Conservation (phyloP, 371 early-diverging fungal species). For the Mortierella sp. region DNA sequence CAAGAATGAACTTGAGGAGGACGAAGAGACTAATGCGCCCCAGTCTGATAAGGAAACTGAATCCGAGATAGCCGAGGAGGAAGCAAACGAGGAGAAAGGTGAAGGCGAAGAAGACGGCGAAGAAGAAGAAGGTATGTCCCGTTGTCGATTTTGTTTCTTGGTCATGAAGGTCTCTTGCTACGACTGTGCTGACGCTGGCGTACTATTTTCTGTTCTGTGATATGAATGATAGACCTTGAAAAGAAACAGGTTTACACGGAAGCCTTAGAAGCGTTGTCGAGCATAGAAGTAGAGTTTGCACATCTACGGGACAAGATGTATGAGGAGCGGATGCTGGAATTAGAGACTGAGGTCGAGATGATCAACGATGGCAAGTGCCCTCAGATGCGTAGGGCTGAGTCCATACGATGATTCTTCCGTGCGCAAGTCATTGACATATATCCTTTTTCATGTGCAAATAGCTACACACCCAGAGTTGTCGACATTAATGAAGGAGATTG, state of each 20-base stretch:
- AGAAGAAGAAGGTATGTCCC: slow-evolving; percentile 32
- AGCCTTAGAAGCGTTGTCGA: slow-evolving; percentile 63
- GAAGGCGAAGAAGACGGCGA: slow-evolving; percentile 34
- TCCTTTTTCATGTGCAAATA: not conserved
- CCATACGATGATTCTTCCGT: not conserved
- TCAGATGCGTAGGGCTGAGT: not conserved
- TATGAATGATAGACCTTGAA: slow-evolving; percentile 34
- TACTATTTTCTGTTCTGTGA: not conserved
- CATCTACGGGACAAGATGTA: slow-evolving; percentile 70
- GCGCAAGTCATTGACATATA: not conserved
- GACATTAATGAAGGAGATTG: slow-evolving; percentile 70
- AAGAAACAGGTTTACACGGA: slow-evolving; percentile 58
- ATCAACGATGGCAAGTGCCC: slow-evolving; percentile 65
- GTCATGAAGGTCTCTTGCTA: not conserved
- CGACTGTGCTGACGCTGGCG: not conserved
- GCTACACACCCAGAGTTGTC: slow-evolving; percentile 65
- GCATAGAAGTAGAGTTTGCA: slow-evolving; percentile 67
- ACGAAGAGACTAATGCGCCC: slow-evolving; percentile 14
- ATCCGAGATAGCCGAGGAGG: slow-evolving; percentile 35
- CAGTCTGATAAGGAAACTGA: slow-evolving; percentile 37
- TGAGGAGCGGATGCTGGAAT: slow-evolving; percentile 70
- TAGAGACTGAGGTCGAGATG: slow-evolving; percentile 72
- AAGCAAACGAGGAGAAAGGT: slow-evolving; percentile 23
- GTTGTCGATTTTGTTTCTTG: not conserved
- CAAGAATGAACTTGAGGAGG: slow-evolving; percentile 15